Conservation (phyloP, 805 yeast species). For the Saccharomycopsis babjevae region DNA sequence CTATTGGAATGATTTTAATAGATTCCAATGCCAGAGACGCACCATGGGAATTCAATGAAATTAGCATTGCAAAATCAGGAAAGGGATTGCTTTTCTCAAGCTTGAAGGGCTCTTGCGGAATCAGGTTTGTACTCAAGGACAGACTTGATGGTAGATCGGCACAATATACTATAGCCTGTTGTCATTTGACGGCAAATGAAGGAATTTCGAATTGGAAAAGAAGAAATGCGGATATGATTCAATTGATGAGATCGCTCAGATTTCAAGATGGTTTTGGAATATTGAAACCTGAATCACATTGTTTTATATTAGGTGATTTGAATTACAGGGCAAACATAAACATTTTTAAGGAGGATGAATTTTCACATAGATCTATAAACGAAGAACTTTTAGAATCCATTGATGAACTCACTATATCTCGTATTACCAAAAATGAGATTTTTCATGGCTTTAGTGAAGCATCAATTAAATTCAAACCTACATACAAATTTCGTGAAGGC, state of each 20-base stretch:
- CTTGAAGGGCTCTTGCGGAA: slow-evolving; percentile 65
- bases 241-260: slow-evolving; percentile 42
- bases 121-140: slow-evolving; percentile 34
- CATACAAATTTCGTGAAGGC: slow-evolving; percentile 56
- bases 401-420: slow-evolving; percentile 28
- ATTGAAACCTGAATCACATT: slow-evolving; percentile 43
- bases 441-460: slow-evolving; percentile 62
- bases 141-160: slow-evolving; percentile 18
- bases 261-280: slow-evolving; percentile 49
- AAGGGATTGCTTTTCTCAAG: slow-evolving; percentile 54
- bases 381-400: slow-evolving; percentile 22
- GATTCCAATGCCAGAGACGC: slow-evolving; percentile 20
- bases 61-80: slow-evolving; percentile 29
- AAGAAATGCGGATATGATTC: slow-evolving; percentile 44
- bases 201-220: slow-evolving; percentile 37
- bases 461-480: slow-evolving; percentile 59
- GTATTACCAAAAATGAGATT: slow-evolving; percentile 31
- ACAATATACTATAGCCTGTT: slow-evolving; percentile 49
- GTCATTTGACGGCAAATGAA: slow-evolving; percentile 75
- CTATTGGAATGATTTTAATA: slow-evolving; percentile 44
- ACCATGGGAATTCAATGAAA: slow-evolving; percentile 21
- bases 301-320: slow-evolving; percentile 76
- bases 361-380: neutral
- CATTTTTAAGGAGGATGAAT: slow-evolving; percentile 1
- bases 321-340: slow-evolving; percentile 54